phyloP scores from a whole-genome alignment of 164 flowering plant species.

The Protea cynaroides region DNA sequence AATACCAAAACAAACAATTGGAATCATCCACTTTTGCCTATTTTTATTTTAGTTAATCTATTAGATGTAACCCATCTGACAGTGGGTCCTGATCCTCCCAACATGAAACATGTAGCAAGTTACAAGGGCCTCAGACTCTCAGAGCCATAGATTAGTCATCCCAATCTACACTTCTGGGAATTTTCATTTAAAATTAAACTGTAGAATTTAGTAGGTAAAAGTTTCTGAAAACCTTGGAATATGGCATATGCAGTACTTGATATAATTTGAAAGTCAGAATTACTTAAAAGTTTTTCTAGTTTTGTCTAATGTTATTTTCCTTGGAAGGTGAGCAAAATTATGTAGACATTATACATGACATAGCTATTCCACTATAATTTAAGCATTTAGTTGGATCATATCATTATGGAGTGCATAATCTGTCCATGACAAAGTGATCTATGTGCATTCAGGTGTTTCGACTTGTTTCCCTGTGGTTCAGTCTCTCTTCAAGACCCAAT shows the following conservation, averaged over 20 bases:
- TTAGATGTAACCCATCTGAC: no score
- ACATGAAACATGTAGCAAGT: no score
- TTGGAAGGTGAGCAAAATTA: not conserved
- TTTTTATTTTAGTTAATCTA: no score
- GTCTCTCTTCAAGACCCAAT: conserved; percentile 64
- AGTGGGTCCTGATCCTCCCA: no score
- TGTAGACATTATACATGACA: not conserved
- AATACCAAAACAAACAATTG: no score
- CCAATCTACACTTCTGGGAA: no score
- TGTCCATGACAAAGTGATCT: not conserved
- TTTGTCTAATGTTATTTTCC: not conserved
- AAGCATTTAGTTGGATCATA: not conserved
- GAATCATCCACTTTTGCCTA: no score
- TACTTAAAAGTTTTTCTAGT: not conserved
- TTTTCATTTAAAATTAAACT: no score
- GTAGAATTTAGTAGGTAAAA: not conserved
- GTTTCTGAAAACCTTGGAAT: not conserved
- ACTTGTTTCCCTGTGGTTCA: conserved; percentile 89
- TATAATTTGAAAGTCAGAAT: not conserved
- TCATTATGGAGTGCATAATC: not conserved
- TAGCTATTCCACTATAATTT: not conserved
- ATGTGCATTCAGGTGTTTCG: conserved; percentile 78
- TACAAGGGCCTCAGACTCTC: no score
- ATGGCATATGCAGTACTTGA: not conserved
- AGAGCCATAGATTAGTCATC: no score